Conservation (phyloP, 2,329 filamentous ascomycete species). For the Fusarium incarnatum region DNA sequence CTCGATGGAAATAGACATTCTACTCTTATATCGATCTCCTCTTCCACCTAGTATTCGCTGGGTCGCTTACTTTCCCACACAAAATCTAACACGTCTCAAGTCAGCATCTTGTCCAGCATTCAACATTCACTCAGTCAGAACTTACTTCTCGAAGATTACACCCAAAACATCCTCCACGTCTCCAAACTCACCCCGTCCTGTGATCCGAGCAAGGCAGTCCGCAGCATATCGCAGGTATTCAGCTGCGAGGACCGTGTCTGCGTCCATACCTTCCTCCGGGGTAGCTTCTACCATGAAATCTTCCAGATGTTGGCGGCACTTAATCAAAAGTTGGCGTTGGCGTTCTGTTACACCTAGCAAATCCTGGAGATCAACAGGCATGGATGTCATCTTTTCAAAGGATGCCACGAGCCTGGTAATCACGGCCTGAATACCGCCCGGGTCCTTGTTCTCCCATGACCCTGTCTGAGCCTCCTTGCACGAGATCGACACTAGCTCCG, state of each 20-base stretch:
- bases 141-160: slow-evolving; percentile 97
- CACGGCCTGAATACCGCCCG: slow-evolving; percentile 76
- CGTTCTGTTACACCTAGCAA: slow-evolving; percentile 91
- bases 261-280: slow-evolving; percentile 57
- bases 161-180: slow-evolving; percentile 97
- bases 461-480: slow-evolving; percentile 70
- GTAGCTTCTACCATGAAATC: slow-evolving; percentile 75
- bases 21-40: slow-evolving; percentile 8
- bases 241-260: slow-evolving; percentile 90
- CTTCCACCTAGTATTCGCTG: neutral
- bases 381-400: slow-evolving; percentile 77
- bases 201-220: slow-evolving; percentile 84
- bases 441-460: slow-evolving; percentile 54
- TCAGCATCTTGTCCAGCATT: slow-evolving; percentile 31
- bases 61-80: slow-evolving; percentile 57
- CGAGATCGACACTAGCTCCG: slow-evolving; percentile 68
- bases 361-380: slow-evolving; percentile 80
- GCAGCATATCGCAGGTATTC: slow-evolving; percentile 88
- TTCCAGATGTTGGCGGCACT: slow-evolving; percentile 77
- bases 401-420: slow-evolving; percentile 73
- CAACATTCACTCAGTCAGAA: slow-evolving; percentile 42
- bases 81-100: slow-evolving; percentile 53
- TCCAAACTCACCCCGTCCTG: slow-evolving; percentile 83
- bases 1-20: slow-evolving; percentile 19
- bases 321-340: slow-evolving; percentile 82